Evolutionary conservation across 495 filamentous ascomycete species (phyloP), one percentile per base, ranked within the genome.

Genomic region (Penicillium roqueforti): DNA sequence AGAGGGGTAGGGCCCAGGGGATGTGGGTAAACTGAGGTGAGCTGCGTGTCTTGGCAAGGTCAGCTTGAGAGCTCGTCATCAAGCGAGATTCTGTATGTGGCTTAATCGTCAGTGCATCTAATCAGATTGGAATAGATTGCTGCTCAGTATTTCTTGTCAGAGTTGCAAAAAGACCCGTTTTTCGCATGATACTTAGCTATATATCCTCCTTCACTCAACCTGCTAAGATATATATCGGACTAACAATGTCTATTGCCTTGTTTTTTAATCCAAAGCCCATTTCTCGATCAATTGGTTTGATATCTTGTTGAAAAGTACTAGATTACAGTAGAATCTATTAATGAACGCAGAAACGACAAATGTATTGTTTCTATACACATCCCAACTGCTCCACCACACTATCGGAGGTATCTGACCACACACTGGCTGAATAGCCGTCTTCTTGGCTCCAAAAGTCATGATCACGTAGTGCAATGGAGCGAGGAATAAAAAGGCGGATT

Each of bases 331-430:
- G 16, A 32, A 36, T 16, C 11, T 14, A 46, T 55, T 39, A 38
- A 46, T 54, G 47, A 65, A 65, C 59, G 57, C 59, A 65, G 64
- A 67, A 65, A 67, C 62, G 58, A 65, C 68, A 66, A 64, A 68
- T 68, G 68, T 68, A 72, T 65, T 68, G 65, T 69, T 76, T 73
- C 73, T 76, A 74, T 76, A 76, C 73, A 76, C 63, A 71, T 66
- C 66, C 70, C 69, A 54, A 59, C 64, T 57, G 53, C 59, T 43
- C 54, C 53, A 61, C 51, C 64, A 59, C 58, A 63, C 54, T 47
- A 53, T 56, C 56, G 59, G 56, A 58, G 55, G 56, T 38, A 51
- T 55, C 51, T 62, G 56, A 62, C 45, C 57, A 51, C 51, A 62
- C 34, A 57, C 50, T 34, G 59, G 59, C 55, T 44, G 31, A 47